A percentile compares a stretch with the other conserved stretches of the same genome.
phyloP scores from a whole-genome alignment of 331 rosid species.

The Erythrophleum ivorense region DNA sequence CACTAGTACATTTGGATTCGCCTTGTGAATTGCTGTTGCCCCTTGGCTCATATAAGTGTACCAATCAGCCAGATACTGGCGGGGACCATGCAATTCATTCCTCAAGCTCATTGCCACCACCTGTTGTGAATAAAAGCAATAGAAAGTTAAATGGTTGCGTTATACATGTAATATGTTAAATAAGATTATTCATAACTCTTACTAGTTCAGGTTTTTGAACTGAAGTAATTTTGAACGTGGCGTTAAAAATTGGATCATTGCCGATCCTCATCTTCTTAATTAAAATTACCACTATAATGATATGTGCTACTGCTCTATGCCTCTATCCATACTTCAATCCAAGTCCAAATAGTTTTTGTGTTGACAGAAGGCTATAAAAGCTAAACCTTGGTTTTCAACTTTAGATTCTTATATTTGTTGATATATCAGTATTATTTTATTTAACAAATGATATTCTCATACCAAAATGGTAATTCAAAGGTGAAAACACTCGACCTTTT shows the following conservation, averaged over 20 bases:
- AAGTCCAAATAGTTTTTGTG: neutral
- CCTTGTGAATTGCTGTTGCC: conserved; percentile 47
- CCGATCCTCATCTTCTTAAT: neutral
- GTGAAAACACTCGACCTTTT: too few relatives aligned
- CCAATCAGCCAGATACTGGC: conserved; percentile 52
- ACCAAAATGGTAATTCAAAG: too few relatives aligned
- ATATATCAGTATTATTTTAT: too few relatives aligned
- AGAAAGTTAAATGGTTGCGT: neutral
- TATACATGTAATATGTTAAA: too few relatives aligned
- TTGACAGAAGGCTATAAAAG: too few relatives aligned
- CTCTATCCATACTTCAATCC: neutral
- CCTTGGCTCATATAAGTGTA: conserved; percentile 46
- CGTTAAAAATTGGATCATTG: too few relatives aligned
- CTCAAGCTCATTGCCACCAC: conserved; percentile 63
- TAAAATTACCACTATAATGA: neutral
- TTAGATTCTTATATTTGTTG: too few relatives aligned
- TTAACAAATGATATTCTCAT: too few relatives aligned
- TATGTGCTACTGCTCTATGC: neutral
- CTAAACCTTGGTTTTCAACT: too few relatives aligned
- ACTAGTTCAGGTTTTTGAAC: too few relatives aligned
- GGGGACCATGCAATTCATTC: conserved; percentile 65
- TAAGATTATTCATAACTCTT: too few relatives aligned
- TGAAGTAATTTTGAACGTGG: too few relatives aligned
- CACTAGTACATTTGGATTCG: conserved; percentile 53
- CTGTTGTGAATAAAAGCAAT: conserved; percentile 33